Percentiles rank a stretch among this genome's conserved stretches.
Evolutionary conservation across 1,284 basidiomycete genomes (phyloP).

Genomic region (Bjerkandera adusta): DNA sequence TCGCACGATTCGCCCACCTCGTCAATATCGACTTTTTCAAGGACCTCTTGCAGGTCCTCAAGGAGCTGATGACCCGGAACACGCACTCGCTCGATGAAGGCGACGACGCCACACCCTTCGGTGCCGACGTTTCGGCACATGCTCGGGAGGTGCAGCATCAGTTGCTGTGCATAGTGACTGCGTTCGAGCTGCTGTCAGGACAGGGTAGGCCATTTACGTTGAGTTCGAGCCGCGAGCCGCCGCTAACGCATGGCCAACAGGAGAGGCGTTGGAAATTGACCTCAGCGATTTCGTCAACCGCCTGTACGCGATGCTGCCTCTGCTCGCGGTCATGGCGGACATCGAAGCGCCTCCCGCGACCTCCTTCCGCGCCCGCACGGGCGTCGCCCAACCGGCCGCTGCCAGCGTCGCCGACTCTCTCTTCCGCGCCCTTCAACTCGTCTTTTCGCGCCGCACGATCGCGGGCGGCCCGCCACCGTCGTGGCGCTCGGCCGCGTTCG

Average conservation of each 20-base stretch:
- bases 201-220: constrained; percentile 61
- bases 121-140: constrained; percentile 21
- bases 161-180: constrained; percentile 89
- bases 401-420: constrained; percentile 68
- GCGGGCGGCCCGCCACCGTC: constrained; percentile 61
- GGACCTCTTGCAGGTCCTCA: constrained; percentile 88
- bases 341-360: constrained; percentile 40
- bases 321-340: constrained; percentile 52
- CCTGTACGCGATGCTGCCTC: constrained; percentile 69
- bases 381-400: constrained; percentile 25
- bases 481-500: constrained; percentile 86
- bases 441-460: constrained; percentile 69
- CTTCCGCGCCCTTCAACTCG: constrained; percentile 80
- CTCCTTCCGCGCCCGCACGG: constrained; percentile 22
- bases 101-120: constrained; percentile 40
- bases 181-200: constrained; percentile 93
- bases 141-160: constrained; percentile 50
- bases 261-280: constrained; percentile 96
- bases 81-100: constrained; percentile 32
- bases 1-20: constrained; percentile 92
- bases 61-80: constrained; percentile 66
- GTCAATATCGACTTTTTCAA: constrained; percentile 99
- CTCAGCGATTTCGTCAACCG: constrained; percentile 84
- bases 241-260: constrained; percentile 36
- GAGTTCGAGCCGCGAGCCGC: constrained; percentile 8